phyloP scores from a whole-genome alignment of 257 asterid species.

The Solanum ahanhuiri region DNA sequence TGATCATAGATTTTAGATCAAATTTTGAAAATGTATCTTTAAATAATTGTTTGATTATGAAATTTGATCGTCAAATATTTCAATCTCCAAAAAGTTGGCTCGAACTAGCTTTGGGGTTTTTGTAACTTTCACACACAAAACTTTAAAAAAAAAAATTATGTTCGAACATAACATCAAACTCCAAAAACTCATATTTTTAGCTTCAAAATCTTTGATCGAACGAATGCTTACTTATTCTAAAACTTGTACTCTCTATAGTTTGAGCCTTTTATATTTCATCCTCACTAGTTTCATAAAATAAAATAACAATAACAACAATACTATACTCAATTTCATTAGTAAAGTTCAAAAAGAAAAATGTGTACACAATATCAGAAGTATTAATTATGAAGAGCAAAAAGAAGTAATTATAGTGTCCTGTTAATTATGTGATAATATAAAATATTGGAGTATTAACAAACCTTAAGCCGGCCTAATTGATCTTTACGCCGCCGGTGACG shows the following conservation, averaged over 20 bases:
- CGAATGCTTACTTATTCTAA: background rate
- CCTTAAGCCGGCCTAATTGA: background rate
- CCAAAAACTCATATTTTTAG: background rate
- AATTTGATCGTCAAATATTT: too few species aligned
- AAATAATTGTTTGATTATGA: too few species aligned
- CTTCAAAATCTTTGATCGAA: background rate
- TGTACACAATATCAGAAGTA: background rate
- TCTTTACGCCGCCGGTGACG: constrained; percentile 16
- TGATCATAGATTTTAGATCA: too few species aligned
- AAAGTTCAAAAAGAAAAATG: background rate
- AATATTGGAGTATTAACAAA: background rate
- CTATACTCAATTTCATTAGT: background rate
- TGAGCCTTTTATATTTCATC: background rate
- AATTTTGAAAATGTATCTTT: too few species aligned
- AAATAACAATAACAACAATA: background rate
- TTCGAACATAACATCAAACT: background rate
- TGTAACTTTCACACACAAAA: background rate
- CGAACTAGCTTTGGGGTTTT: too few species aligned
- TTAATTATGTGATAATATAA: too few species aligned
- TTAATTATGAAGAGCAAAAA: background rate
- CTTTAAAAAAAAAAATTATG: too few species aligned
- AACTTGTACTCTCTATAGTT: background rate
- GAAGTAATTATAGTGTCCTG: background rate
- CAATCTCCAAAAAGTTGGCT: background rate
- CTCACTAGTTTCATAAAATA: background rate